A percentile compares a stretch with the other conserved stretches of the same genome.
Conservation (phyloP, 495 filamentous ascomycete genomes). For the Bacidia rubella region DNA sequence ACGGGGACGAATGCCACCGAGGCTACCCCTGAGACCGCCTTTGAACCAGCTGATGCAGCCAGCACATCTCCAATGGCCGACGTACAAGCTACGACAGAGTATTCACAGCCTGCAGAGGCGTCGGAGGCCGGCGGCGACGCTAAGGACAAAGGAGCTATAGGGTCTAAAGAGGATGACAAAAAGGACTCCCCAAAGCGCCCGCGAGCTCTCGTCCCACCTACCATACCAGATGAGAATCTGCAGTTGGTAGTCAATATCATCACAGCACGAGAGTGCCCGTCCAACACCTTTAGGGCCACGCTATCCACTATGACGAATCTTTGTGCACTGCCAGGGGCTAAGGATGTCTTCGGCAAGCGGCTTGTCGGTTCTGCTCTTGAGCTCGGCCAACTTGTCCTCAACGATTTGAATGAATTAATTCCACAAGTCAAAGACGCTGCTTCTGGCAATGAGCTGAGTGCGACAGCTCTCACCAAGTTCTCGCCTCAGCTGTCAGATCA, state of each 20-base stretch:
- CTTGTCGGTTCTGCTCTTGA: slow-evolving; percentile 72
- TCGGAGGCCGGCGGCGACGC: slow-evolving; percentile 30
- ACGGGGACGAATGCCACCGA: slow-evolving; percentile 8
- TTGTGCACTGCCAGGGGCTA: slow-evolving; percentile 80
- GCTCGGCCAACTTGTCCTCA: slow-evolving; percentile 69
- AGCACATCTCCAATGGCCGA: slow-evolving; percentile 11
- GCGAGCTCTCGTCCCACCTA: slow-evolving; percentile 62
- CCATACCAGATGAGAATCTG: slow-evolving; percentile 80
- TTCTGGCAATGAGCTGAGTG: slow-evolving; percentile 87
- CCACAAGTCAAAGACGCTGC: slow-evolving; percentile 75
- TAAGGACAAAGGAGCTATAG: not conserved
- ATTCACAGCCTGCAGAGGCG: not conserved
- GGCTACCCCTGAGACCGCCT: slow-evolving; percentile 11
- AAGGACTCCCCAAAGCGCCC: slow-evolving; percentile 57
- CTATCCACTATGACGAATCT: slow-evolving; percentile 96
- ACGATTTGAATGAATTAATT: slow-evolving; percentile 75
- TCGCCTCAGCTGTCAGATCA: slow-evolving; percentile 92
- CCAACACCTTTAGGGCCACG: slow-evolving; percentile 92
- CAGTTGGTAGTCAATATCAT: slow-evolving; percentile 91
- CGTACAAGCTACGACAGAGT: slow-evolving; percentile 3
- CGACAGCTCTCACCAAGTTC: slow-evolving; percentile 85
- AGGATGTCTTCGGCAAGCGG: slow-evolving; percentile 80
- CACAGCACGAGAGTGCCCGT: slow-evolving; percentile 86
- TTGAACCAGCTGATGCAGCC: slow-evolving; percentile 5
- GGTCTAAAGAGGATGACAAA: slow-evolving; percentile 25